Base-by-base conservation (phyloP, 148 eudicot species). In the Rheum nobile region DNA sequence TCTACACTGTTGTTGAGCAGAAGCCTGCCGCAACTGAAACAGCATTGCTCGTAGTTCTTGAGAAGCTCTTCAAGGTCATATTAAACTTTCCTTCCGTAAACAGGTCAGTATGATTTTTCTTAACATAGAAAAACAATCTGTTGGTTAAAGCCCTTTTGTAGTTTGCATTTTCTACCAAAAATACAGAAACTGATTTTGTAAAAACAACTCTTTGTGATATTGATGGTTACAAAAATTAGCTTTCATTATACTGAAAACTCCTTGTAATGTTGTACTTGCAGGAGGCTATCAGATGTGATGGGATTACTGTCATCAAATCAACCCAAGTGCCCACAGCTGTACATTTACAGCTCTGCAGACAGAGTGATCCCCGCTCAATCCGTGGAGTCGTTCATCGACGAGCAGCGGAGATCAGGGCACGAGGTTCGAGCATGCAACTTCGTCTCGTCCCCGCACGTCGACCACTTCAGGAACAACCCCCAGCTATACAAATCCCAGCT, bases 271-370 rank as follows among this genome's bases (percentile, higher is more conserved):
- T 50, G n/a, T 44, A 34, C 70, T 79, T 78, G 10, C 95, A 94
- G 99, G 96, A 88, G 97, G 85, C 88, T 96, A 57, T 87, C 88
- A 16, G 86, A 90, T 79, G 88, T 96, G n/a, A 38, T 96, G 77
- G 85, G 81, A 14, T 43, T 88, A 74, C 75, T 96, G 75, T 87
- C 89, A 74, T 87, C 85, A 2, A 68, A 79, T n/a, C 99, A 96
- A 59, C 99, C 99, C 14, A 82, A 79, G 74, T 96, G 99, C 52
- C 99, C 99, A 0, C 99, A 96, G 77, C 77, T 96, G 46, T 96
- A 96, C 75, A 90, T 96, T 0, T 96, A 96, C 77, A 96, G 99
- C 78, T 88, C 96, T 41, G 96, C 99, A 0, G 99, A 96, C 77
- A 80, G 86, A 79, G 99, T 96, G 9, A 96, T 96, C 48, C 99